Percentiles rank a stretch among this genome's conserved stretches.
phyloP scores from a whole-genome alignment of 140 eudicot species.

The Stevia rebaudiana region DNA sequence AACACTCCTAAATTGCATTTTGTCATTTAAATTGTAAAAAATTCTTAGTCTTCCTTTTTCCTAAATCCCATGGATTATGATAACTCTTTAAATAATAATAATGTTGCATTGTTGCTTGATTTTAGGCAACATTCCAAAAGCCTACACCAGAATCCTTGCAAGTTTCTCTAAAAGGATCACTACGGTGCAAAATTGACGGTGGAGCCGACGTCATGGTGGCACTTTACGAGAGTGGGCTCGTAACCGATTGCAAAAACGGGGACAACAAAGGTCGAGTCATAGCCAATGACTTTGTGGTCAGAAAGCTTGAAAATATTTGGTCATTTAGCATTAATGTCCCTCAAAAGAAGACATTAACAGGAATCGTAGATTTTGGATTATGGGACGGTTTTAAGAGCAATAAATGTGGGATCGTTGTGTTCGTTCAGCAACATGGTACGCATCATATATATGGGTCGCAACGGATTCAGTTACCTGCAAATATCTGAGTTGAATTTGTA shows the following conservation, averaged over 20 bases:
- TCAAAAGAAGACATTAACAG: constrained; percentile 57
- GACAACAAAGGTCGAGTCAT: constrained; percentile 68
- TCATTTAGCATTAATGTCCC: constrained; percentile 49
- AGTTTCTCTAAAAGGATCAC: constrained; percentile 56
- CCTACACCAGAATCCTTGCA: constrained; percentile 47
- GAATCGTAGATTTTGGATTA: constrained; percentile 49
- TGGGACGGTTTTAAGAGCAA: constrained; percentile 65
- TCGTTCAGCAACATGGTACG: constrained; percentile 48
- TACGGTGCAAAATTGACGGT: constrained; percentile 49
- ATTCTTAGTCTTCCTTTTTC: no score
- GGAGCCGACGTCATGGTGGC: constrained; percentile 72
- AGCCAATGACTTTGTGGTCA: constrained; percentile 75
- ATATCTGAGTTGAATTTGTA: constrained; percentile 20
- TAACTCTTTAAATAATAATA: no score
- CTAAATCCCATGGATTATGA: no score
- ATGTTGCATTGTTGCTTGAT: neutral
- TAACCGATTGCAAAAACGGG: constrained; percentile 63
- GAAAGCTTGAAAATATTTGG: constrained; percentile 64
- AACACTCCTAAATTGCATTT: no score
- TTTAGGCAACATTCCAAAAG: constrained; percentile 66
- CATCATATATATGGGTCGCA: constrained; percentile 76
- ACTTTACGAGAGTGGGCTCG: constrained; percentile 62
- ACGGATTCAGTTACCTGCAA: constrained; percentile 48
- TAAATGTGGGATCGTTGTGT: constrained; percentile 69
- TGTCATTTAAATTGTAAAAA: no score